A percentile compares a stretch with the other conserved stretches of the same genome.
These are phyloP conservation scores for Neonectria faginata DNA, from an alignment of 2,329 filamentous ascomycete species.

Conservation along the genomic window DNA sequence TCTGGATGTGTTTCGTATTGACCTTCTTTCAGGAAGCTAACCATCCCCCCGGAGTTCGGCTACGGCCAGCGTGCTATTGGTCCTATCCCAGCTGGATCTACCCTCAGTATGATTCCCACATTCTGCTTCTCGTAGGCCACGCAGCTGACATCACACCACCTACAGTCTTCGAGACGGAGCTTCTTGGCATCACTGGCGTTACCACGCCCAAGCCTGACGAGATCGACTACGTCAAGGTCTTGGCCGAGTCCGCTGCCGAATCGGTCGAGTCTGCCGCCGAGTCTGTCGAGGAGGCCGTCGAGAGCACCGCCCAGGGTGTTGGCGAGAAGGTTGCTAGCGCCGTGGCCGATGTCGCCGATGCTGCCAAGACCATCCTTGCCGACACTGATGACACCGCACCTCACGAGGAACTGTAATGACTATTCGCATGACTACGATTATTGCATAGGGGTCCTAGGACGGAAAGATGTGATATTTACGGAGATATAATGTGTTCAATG, in stretches of 20 bases:
- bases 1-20: conserved; percentile 21
- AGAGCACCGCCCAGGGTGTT: conserved; percentile 52
- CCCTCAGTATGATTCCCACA: conserved; percentile 68
- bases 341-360: conserved; percentile 62
- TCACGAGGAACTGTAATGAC: conserved; percentile 69
- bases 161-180: conserved; percentile 89
- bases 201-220: conserved; percentile 54
- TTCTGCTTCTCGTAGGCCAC: conserved; percentile 32
- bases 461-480: conserved; percentile 20
- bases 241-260: conserved; percentile 43
- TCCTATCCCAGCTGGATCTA: conserved; percentile 85
- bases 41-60: conserved; percentile 85
- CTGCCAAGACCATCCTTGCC: conserved; percentile 62
- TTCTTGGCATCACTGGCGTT: conserved; percentile 85
- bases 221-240: conserved; percentile 45
- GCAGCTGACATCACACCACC: conserved; percentile 16
- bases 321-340: conserved; percentile 60
- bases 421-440: conserved; percentile 20
- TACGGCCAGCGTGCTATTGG: conserved; percentile 83
- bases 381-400: conserved; percentile 68
- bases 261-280: conserved; percentile 47
- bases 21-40: conserved; percentile 71
- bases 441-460: conserved; percentile 22
- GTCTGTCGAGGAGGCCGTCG: conserved; percentile 54
- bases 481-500: conserved; percentile 8